These are phyloP conservation scores for Colletotrichum karsti DNA, from an alignment of 2,329 filamentous ascomycete genomes.

Conservation along the genomic window DNA sequence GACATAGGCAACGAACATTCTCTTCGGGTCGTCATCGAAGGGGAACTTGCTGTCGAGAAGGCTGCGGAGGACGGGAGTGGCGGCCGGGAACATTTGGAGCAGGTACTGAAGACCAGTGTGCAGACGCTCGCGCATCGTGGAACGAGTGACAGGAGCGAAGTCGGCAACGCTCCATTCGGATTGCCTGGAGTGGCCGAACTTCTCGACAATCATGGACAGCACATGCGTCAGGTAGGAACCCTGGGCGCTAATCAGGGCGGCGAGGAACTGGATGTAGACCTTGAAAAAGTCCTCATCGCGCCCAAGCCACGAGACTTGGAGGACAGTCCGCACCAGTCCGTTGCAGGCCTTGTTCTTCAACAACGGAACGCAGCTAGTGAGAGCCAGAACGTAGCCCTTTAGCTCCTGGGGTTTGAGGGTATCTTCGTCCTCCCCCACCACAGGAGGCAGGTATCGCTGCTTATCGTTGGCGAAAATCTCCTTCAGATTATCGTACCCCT, in stretches of 20 bases:
- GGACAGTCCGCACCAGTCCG: conserved; percentile 64
- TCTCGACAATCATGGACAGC: conserved; percentile 81
- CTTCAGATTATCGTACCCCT: conserved; percentile 69
- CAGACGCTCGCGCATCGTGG: conserved; percentile 75
- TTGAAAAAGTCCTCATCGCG: conserved; percentile 72
- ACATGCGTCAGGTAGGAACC: conserved; percentile 79
- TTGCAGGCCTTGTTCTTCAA: conserved; percentile 67
- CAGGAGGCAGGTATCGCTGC: conserved; percentile 46
- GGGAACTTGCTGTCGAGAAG: conserved; percentile 77
- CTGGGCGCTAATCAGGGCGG: conserved; percentile 82
- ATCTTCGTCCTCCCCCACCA: conserved; percentile 55
- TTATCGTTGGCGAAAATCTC: conserved; percentile 63
- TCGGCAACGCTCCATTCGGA: conserved; percentile 58
- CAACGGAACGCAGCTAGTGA: conserved; percentile 68
- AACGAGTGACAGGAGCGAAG: conserved; percentile 67
- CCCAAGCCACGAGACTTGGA: conserved; percentile 72
- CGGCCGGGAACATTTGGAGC: conserved; percentile 82
- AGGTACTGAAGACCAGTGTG: conserved; percentile 82
- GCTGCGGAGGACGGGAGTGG: conserved; percentile 73
- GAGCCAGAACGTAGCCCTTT: conserved; percentile 68
- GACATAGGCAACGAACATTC: conserved; percentile 87
- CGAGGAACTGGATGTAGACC: conserved; percentile 74
- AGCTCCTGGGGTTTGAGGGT: conserved; percentile 61
- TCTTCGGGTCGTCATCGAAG: conserved; percentile 77
- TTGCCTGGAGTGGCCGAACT: conserved; percentile 68